Conservation (phyloP, 352 stramenopile species). For the Phytophthora hibernalis region DNA sequence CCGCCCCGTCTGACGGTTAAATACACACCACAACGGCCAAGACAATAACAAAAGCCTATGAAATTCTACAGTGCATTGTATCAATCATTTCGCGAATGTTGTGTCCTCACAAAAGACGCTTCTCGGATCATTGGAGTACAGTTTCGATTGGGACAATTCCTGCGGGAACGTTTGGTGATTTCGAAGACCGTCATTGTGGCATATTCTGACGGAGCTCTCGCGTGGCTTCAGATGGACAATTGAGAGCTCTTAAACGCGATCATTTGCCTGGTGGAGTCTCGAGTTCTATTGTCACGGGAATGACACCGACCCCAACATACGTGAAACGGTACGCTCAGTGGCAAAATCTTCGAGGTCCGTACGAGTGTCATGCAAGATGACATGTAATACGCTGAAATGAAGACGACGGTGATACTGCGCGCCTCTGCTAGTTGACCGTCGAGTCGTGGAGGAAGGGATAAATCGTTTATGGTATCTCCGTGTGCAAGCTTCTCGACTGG, state of each 20-base stretch:
- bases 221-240: slow-evolving; percentile 54
- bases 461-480: slow-evolving; percentile 45
- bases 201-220: slow-evolving; percentile 59
- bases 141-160: too few relatives aligned
- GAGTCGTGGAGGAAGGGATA: slow-evolving; percentile 4
- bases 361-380: slow-evolving; percentile 61
- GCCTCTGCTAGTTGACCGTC: background rate
- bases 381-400: slow-evolving; percentile 70
- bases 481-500: slow-evolving; percentile 64
- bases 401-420: slow-evolving; percentile 43
- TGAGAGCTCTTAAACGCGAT: slow-evolving; percentile 54
- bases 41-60: too few relatives aligned
- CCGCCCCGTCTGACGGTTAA: too few relatives aligned
- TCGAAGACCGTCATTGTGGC: slow-evolving; percentile 54
- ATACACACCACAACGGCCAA: too few relatives aligned
- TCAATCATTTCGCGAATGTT: too few relatives aligned
- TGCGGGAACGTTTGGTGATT: too few relatives aligned
- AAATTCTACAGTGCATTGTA: too few relatives aligned
- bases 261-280: slow-evolving; percentile 31
- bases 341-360: slow-evolving; percentile 72
- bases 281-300: slow-evolving; percentile 35
- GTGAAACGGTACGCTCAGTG: slow-evolving; percentile 58
- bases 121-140: too few relatives aligned
- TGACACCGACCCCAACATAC: slow-evolving; percentile 60
- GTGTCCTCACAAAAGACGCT: too few relatives aligned